Evolutionary conservation across 352 stramenopile genomes (phyloP), one percentile per base, ranked within the genome.

Genomic region (Aphanomyces astaci): DNA sequence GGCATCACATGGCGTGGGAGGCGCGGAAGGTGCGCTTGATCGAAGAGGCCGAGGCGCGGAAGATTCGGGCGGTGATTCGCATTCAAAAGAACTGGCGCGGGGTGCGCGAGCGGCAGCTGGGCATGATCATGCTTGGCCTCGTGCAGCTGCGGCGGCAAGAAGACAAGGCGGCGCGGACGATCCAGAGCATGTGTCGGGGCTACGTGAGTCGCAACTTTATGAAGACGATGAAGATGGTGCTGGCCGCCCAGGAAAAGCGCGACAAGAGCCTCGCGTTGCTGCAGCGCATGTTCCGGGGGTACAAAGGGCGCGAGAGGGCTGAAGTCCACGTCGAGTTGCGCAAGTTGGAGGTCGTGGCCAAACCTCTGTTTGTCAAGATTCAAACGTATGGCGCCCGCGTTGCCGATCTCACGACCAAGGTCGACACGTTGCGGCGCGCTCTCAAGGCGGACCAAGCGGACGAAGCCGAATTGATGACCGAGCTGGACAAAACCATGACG

Each of bases 1-100:
- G 87, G n/a, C 76, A 76, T 7, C 80, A 92, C 36, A 66, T 69
- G 36, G 78, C 75, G 9, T 76, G 82, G 27, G 73, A 79, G 4
- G 75, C 86, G 30, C 76, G 76, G 4, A 49, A 75, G 0, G 52
- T 78, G 30, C 45, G 87, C 30, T 76, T 79, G 3, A 30, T 72
- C 1, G 78, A 90, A 64, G 78, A 75, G 2, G 65, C 70, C 2
- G 72, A 79, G 22, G 31, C 84, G 17, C 72, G 65, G 10, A 67
- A 74, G 52, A 68, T 91, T 15, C 73, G 88, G 15, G 86, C 82
- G 0, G 80, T 76, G 5, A 54, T 88, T 55, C 90, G 80, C 13
- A 92, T 93, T 56, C 86, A 94, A 68, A 75, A 82, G 2, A 76
- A 89, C 60, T 94, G 86, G 86, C 74, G 81, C 27, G 84, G 86